Base-by-base conservation (phyloP, 1,284 basidiomycete genomes). In the Thelephora terrestris region DNA sequence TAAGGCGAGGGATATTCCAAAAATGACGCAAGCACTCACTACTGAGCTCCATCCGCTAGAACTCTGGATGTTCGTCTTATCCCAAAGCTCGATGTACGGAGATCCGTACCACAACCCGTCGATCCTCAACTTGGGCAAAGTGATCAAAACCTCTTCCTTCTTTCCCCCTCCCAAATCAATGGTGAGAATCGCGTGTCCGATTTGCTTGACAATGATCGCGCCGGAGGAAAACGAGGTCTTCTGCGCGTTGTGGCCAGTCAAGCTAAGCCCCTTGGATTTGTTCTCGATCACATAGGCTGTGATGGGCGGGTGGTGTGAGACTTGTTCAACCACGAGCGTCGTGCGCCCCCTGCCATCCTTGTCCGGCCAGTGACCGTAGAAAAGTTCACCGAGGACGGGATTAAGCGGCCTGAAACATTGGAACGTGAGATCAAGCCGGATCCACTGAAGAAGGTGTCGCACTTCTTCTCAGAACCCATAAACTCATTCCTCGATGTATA, bases 381-480 rank as follows among this genome's bases (percentile, higher is more conserved):
- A 98, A 36, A 93, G 71, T 63, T 94, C 91, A 66, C 93, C 94
- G 24, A 98, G 85, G 12, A 95, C 91, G 34, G 94, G 94, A 65
- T 98, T 98, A 52, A 98, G 74, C 7, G 94, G 94, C 67, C 89
- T 88, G 46, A 46, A 38, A 40, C 5, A 20, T 32, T 24, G 32
- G 29, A 20, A 45, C 16, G 10, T 21, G 3, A 25, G 5, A 32
- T 32, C 29, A 12, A 10, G 12, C 29, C 29, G 9, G 14, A 32
- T 32, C 12, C 29, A 10, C 18, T 14, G 35, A 10, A 29, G 1
- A 0, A 7, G 32, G 5, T n/a, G 14, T 67, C 76, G 44, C 54
- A 85, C 85, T 98, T 99, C 76, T 98, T 99, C 76, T 97, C 94
- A 2, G 89, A 92, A 7, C 94, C 94, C 79, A 91, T 85, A 55